A percentile compares a stretch with the other conserved stretches of the same genome.
Evolutionary conservation across 495 filamentous ascomycete genomes (phyloP).

Genomic region (Lichenothelia convexa): DNA sequence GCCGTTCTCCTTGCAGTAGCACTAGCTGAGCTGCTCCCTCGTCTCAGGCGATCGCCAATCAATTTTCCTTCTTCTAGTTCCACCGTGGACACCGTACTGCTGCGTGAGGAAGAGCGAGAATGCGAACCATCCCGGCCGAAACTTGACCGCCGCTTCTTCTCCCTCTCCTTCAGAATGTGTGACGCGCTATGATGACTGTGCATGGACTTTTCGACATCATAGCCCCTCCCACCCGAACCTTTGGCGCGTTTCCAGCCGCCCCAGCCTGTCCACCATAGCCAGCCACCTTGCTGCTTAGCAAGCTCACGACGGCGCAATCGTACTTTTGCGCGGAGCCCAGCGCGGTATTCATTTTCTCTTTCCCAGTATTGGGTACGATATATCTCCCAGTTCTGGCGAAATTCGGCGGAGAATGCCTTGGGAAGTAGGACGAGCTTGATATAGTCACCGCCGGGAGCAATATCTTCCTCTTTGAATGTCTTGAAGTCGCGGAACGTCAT

Average conservation of each 20-base stretch:
- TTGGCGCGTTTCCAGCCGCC: constrained; percentile 29
- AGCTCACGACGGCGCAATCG: constrained; percentile 43
- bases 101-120: too few relatives aligned
- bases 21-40: too few relatives aligned
- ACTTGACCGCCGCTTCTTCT: too few relatives aligned
- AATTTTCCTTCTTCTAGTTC: too few relatives aligned
- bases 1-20: too few relatives aligned
- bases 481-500: constrained; percentile 5
- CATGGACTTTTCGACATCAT: neutral
- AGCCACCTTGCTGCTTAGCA: constrained; percentile 49
- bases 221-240: neutral
- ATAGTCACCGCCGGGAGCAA: constrained; percentile 74
- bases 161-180: too few relatives aligned
- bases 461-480: constrained; percentile 47
- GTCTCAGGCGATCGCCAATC: too few relatives aligned
- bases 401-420: constrained; percentile 85
- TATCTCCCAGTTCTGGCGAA: constrained; percentile 93
- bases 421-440: constrained; percentile 79
- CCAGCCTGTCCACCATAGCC: constrained; percentile 67
- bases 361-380: constrained; percentile 94
- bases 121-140: too few relatives aligned
- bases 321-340: constrained; percentile 48
- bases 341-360: constrained; percentile 77
- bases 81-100: too few relatives aligned
- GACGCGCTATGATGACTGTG: too few relatives aligned